These are phyloP conservation scores for Phytopythium cucurbitacearum DNA, from an alignment of 352 stramenopile species.

Conservation along the genomic window DNA sequence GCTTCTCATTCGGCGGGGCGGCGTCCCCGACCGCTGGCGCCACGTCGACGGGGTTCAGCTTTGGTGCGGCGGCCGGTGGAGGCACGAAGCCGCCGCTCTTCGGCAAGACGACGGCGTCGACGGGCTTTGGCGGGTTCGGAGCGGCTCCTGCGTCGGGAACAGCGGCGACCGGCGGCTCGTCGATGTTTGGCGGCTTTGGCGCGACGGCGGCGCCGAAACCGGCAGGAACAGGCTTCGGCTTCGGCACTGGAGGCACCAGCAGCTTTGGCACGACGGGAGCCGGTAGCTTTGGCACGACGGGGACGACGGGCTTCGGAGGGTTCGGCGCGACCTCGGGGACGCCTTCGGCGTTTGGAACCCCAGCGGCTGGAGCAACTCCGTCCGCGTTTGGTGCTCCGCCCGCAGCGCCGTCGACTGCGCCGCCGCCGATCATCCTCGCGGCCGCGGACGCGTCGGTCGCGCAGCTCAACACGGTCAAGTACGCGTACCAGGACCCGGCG, in stretches of 20 bases:
- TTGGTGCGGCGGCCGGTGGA: slow-evolving; percentile 9
- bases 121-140: slow-evolving; percentile 14
- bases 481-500: slow-evolving; percentile 74
- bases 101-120: slow-evolving; percentile 26
- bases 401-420: slow-evolving; percentile 27
- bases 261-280: slow-evolving; percentile 15
- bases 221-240: slow-evolving; percentile 23
- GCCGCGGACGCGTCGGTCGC: slow-evolving; percentile 70
- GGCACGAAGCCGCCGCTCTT: slow-evolving; percentile 45
- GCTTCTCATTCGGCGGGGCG: slow-evolving; percentile 40
- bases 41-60: slow-evolving; percentile 12
- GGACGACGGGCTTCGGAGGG: slow-evolving; percentile 11
- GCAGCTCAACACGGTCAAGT: slow-evolving; percentile 79
- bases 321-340: slow-evolving; percentile 21
- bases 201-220: slow-evolving; percentile 2
- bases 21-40: slow-evolving; percentile 8
- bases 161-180: slow-evolving; percentile 5
- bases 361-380: slow-evolving; percentile 8
- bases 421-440: slow-evolving; percentile 61
- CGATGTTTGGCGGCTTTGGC: slow-evolving; percentile 14
- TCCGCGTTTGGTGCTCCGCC: slow-evolving; percentile 25
- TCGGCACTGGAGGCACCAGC: slow-evolving; percentile 15
- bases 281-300: slow-evolving; percentile 22
- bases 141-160: not conserved
- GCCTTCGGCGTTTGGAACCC: slow-evolving; percentile 4